Conservation (phyloP, 306 rosid species). For the Prunus mume region DNA sequence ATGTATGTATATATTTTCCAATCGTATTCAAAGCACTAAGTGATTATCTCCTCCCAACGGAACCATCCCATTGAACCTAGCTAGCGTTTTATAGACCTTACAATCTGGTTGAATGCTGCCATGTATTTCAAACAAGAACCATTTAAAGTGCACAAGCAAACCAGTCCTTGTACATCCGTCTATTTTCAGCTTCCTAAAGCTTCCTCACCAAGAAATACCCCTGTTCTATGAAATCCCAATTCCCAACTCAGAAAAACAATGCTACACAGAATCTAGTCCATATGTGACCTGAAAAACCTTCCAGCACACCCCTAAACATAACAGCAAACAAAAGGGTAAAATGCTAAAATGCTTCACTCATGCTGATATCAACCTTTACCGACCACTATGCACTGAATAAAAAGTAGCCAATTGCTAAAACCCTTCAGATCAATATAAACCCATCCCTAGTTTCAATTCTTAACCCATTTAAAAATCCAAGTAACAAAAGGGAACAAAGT, state of each 20-base stretch:
- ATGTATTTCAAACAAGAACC: not conserved
- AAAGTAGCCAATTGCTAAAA: not conserved
- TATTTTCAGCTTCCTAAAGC: not conserved
- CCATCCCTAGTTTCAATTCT: not conserved
- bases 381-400: not conserved
- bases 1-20: not conserved
- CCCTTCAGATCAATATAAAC: not conserved
- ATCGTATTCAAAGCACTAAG: not conserved
- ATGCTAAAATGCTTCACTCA: not conserved
- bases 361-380: not conserved
- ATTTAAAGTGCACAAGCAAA: not conserved
- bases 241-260: not conserved
- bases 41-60: not conserved
- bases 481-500: not conserved
- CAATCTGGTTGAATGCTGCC: not conserved
- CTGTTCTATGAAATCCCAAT: not conserved
- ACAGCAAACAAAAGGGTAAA: not conserved
- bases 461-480: not conserved
- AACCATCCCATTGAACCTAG: not conserved
- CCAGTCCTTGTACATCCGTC: not conserved
- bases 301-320: not conserved
- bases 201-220: not conserved
- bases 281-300: not conserved
- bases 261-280: not conserved
- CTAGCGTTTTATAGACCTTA: not conserved